These are phyloP conservation scores for Suillus tomentosus DNA, from an alignment of 768 basidiomycete genomes.

Conservation along the genomic window DNA sequence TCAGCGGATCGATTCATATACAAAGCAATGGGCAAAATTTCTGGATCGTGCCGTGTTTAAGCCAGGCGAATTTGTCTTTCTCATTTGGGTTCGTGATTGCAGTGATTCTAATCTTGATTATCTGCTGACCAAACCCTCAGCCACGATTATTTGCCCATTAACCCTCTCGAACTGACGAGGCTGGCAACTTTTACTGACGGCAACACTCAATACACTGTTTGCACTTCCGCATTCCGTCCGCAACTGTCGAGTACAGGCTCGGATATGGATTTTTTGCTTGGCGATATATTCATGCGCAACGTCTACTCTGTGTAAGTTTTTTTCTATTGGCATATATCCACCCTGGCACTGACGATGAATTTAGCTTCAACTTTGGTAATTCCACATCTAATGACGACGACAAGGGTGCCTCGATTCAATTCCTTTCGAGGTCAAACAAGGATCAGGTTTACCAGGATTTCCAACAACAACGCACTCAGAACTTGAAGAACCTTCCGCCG, in stretches of 20 bases:
- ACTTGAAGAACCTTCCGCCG: slow-evolving; percentile 22
- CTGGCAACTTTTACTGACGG: slow-evolving; percentile 27
- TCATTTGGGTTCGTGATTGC: slow-evolving; percentile 18
- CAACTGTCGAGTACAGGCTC: slow-evolving; percentile 25
- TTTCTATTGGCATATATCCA: neutral
- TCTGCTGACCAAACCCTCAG: slow-evolving; percentile 17
- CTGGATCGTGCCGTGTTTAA: slow-evolving; percentile 41
- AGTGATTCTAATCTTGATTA: neutral
- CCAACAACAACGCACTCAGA: slow-evolving; percentile 8
- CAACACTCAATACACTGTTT: slow-evolving; percentile 40
- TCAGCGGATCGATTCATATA: slow-evolving; percentile 38
- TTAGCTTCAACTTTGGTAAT: slow-evolving; percentile 47
- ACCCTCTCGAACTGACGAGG: slow-evolving; percentile 46
- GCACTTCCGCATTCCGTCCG: slow-evolving; percentile 36
- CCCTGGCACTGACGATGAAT: neutral
- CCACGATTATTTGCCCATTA: slow-evolving; percentile 38
- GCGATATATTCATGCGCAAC: slow-evolving; percentile 48
- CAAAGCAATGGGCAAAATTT: slow-evolving; percentile 28
- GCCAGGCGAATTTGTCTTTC: slow-evolving; percentile 32
- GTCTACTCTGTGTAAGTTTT: slow-evolving; percentile 43
- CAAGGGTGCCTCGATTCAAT: slow-evolving; percentile 40
- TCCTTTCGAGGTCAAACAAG: slow-evolving; percentile 39
- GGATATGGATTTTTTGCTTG: slow-evolving; percentile 43
- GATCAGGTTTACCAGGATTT: slow-evolving; percentile 38
- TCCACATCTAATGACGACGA: slow-evolving; percentile 14